These are phyloP conservation scores for Pichia terricola DNA, from an alignment of 1,139 yeast species.

Conservation along the genomic window DNA sequence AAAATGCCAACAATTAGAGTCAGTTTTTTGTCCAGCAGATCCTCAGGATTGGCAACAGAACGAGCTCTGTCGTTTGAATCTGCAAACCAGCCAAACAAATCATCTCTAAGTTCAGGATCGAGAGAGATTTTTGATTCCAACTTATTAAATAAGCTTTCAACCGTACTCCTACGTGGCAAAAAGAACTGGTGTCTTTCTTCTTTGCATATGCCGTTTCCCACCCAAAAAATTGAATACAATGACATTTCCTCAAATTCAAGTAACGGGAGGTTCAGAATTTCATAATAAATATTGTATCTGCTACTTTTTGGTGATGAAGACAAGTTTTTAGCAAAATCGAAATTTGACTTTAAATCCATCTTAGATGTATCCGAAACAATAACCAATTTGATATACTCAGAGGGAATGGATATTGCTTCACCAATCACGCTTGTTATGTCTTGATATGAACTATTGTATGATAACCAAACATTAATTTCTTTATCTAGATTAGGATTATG, in stretches of 20 bases:
- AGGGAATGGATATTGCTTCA: conserved; percentile 40
- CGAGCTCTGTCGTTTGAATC: conserved; percentile 31
- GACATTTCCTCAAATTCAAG: conserved; percentile 72
- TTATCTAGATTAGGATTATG: conserved; percentile 6
- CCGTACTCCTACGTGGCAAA: conserved; percentile 52
- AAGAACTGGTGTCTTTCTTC: conserved; percentile 63
- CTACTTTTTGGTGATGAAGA: conserved; percentile 35
- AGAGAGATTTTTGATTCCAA: conserved; percentile 49
- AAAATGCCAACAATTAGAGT: conserved; percentile 26
- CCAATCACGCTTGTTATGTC: conserved; percentile 57
- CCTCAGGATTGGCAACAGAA: conserved; percentile 31
- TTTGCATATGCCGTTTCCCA: conserved; percentile 50
- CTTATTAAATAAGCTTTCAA: conserved; percentile 47
- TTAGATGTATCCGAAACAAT: conserved; percentile 28
- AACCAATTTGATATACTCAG: conserved; percentile 57
- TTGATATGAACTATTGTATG: conserved; percentile 48
- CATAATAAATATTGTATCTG: conserved; percentile 33
- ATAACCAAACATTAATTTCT: conserved; percentile 57
- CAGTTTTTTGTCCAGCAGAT: conserved; percentile 21
- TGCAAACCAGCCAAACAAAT: conserved; percentile 53
- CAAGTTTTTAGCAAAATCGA: conserved; percentile 43
- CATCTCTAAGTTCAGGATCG: conserved; percentile 37
- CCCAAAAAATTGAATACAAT: conserved; percentile 53
- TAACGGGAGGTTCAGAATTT: conserved; percentile 63
- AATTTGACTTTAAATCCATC: conserved; percentile 22